Evolutionary conservation across 768 basidiomycete genomes (phyloP), one percentile per base, ranked within the genome.

Genomic region (Lentinula sp.): DNA sequence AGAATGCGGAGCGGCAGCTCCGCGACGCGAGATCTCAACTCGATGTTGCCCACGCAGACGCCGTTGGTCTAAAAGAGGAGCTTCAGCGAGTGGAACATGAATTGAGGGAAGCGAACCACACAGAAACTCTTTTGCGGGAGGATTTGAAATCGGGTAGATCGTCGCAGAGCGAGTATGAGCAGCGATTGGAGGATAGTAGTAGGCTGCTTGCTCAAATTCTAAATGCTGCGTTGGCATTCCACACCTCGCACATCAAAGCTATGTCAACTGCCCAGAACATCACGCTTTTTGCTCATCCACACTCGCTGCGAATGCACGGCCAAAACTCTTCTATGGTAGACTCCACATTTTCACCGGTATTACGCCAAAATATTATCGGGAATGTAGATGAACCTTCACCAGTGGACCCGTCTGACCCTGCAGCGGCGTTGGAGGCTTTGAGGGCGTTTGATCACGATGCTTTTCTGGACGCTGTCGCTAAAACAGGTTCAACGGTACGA

Each of bases 401-500:
- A 13, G 85, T 92, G 59, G 91, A 93, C 70, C 87, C 88, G 2
- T 84, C 88, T 1, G 89, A 93, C 66, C 86, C 85, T 35, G 70
- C 77, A n/a, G 74, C 82, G 49, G 89, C 90, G 0, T 72, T 94
- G 40, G 89, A 91, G 58, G 74, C 78, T 13, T 73, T 94, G 21
- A 79, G 89, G 48, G 81, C 82, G 28, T 91, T 92, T 68, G 92
- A 93, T 68, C 87, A 95, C 65, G 91, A 91, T 65, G 81, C 84
- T 64, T 96, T 97, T 71, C 73, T 91, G 53, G 95, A 96, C 56
- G 86, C 86, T 0, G 83, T 98, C 48, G 75, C 79, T 59, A 93
- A 93, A 70, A 85, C 88, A 10, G 88, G 88, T n/a, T 83, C 89
- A 13, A 89, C 91, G 9, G 90, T 95, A 61, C 87, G 92, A 60